Conservation (phyloP, 2,329 filamentous ascomycete species). For the Pseudogymnoascus verrucosus region DNA sequence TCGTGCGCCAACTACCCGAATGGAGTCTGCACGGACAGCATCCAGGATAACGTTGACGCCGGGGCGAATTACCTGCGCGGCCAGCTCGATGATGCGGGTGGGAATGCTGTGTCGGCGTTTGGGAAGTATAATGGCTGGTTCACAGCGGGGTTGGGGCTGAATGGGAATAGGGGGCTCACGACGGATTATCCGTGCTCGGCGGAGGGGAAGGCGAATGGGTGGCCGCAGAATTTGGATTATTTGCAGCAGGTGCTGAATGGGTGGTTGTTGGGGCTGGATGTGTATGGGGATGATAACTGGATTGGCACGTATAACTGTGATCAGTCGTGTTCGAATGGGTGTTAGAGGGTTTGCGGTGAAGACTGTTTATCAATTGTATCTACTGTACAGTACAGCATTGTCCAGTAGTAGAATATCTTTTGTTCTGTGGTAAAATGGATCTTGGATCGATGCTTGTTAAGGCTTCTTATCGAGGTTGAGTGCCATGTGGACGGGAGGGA, state of each 20-base stretch:
- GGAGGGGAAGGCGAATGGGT: conserved; percentile 25
- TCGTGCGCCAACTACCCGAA: conserved; percentile 30
- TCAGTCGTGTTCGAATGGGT: neutral
- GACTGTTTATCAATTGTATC: neutral
- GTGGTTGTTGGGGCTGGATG: conserved; percentile 30
- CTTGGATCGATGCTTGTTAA: neutral
- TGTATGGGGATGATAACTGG: conserved; percentile 1
- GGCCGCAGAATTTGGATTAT: conserved; percentile 31
- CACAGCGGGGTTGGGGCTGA: conserved; percentile 24
- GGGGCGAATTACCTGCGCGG: conserved; percentile 27
- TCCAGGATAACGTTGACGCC: conserved; percentile 30
- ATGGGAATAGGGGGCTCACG: conserved; percentile 27
- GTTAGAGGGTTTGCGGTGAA: neutral
- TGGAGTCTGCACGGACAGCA: conserved; percentile 27
- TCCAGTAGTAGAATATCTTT: neutral
- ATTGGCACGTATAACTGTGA: conserved; percentile 3
- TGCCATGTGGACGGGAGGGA: neutral
- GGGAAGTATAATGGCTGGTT: conserved; percentile 33
- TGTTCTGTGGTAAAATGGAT: neutral
- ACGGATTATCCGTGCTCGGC: conserved; percentile 23
- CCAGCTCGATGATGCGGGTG: conserved; percentile 20
- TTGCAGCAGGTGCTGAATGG: conserved; percentile 31
- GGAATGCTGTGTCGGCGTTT: conserved; percentile 29
- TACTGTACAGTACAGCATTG: neutral
- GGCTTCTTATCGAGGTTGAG: neutral